Evolutionary conservation across 2,329 filamentous ascomycete genomes (phyloP), one percentile per base, ranked within the genome.

Genomic region (Beauveria bassiana): DNA sequence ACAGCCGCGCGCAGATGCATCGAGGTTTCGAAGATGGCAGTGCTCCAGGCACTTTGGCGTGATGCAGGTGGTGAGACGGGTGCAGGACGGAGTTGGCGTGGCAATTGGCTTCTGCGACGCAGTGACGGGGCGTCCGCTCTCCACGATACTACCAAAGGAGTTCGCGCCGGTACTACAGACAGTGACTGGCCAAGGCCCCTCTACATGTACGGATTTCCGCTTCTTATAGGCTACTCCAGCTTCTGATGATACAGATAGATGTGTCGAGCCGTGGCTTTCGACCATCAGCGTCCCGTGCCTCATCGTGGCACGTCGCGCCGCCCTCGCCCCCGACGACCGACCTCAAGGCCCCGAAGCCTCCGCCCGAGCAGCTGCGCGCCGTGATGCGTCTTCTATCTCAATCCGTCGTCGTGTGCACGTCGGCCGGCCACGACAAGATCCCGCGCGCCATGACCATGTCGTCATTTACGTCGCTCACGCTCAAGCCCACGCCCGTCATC

Each of bases 401-500:
- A 66, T 79, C 81, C 0, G 81, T 82, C 43, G 81, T 84, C n/a
- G 78, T 84, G 14, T 81, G 81, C 68, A 84, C 82, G 24, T 42
- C 59, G 10, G 73, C 80, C 24, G 69, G 73, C n/a, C 70, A 74
- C 42, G 64, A 69, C 38, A 24, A 70, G 63, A 59, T 67, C 46
- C 68, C 78, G 6, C 75, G 78, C 38, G 83, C 78, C 53, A 82
- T 86, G 78, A 85, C 83, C 38, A 82, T 85, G 75, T 85, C 83
- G 7, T 85, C 82, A 2, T 79, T 86, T 64, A 82, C 82, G 2
- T 84, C 81, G 0, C 71, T 86, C 28, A 77, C 80, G 18, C 74
- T 85, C 20, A 65, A 68, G n/a, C 82, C 82, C 0, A 75, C 71
- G 28, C 82, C 82, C 1, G 72, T 81, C 12, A 71, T 86, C 7